A percentile compares a stretch with the other conserved stretches of the same genome.
These are phyloP conservation scores for Eucalyptus cladocalyx DNA, from an alignment of 345 rosid species.

Conservation along the genomic window DNA sequence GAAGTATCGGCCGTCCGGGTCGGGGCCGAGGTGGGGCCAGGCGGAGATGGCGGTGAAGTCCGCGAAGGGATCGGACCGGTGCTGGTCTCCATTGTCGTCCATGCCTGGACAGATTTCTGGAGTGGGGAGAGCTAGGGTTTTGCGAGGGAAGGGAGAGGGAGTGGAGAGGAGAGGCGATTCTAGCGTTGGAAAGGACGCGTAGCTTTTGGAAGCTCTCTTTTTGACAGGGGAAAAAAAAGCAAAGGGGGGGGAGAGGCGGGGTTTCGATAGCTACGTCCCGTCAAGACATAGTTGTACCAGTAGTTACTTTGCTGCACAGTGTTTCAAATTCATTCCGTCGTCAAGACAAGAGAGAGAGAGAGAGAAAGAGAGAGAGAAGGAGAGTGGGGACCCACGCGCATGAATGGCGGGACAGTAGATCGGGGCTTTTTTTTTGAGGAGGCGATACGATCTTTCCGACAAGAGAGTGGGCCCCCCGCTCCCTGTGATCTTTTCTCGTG, in stretches of 20 bases:
- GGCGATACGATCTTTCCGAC: neutral
- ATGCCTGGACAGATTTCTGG: neutral
- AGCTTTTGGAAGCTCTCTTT: neutral
- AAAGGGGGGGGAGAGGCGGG: neutral
- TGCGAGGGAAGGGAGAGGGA: neutral
- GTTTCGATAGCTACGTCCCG: neutral
- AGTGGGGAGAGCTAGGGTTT: neutral
- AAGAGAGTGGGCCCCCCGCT: neutral
- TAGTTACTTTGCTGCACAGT: neutral
- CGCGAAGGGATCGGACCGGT: slow-evolving; percentile 25
- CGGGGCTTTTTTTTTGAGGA: neutral
- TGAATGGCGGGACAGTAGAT: neutral
- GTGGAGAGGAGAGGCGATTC: neutral
- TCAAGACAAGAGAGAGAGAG: neutral
- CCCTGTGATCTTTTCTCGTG: neutral
- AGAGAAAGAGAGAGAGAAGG: neutral
- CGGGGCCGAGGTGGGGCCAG: slow-evolving; percentile 25
- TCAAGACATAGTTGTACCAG: neutral
- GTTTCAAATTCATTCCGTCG: neutral
- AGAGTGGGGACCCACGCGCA: neutral
- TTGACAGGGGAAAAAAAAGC: neutral
- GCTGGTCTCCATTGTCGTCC: neutral
- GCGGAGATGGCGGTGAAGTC: slow-evolving; percentile 1
- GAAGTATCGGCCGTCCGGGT: slow-evolving; percentile 38
- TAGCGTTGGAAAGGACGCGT: slow-evolving; percentile 1